Evolutionary conservation across 2,329 filamentous ascomycete species (phyloP).

Genomic region (Epichloe sp.): DNA sequence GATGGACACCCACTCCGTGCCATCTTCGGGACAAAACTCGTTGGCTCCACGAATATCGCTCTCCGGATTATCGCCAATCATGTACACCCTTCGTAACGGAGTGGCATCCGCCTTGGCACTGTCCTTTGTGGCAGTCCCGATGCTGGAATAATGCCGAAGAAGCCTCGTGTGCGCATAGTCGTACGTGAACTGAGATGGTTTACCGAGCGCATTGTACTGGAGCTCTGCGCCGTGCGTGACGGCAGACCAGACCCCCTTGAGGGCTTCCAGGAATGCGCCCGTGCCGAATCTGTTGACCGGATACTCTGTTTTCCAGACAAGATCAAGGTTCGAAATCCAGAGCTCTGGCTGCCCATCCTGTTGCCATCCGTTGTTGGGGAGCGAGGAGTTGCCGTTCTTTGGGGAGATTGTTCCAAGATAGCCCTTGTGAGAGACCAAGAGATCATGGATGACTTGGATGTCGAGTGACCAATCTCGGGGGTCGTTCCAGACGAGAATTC

Average conservation of each 20-base stretch:
- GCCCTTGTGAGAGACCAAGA: slow-evolving; percentile 67
- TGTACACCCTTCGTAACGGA: slow-evolving; percentile 67
- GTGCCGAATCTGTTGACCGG: slow-evolving; percentile 80
- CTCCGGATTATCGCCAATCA: slow-evolving; percentile 85
- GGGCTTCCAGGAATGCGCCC: slow-evolving; percentile 73
- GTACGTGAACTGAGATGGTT: slow-evolving; percentile 68
- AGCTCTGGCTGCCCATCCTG: slow-evolving; percentile 66
- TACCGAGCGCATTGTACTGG: slow-evolving; percentile 60
- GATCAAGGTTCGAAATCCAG: slow-evolving; percentile 82
- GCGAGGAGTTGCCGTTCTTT: slow-evolving; percentile 55
- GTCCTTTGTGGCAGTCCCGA: slow-evolving; percentile 10
- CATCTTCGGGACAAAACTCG: slow-evolving; percentile 50
- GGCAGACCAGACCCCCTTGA: slow-evolving; percentile 62
- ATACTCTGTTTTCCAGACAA: slow-evolving; percentile 79
- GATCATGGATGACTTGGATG: slow-evolving; percentile 68
- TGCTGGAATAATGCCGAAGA: slow-evolving; percentile 32
- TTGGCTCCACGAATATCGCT: slow-evolving; percentile 87
- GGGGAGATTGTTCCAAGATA: slow-evolving; percentile 66
- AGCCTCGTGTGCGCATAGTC: slow-evolving; percentile 64
- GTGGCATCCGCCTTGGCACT: slow-evolving; percentile 33
- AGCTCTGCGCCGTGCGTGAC: slow-evolving; percentile 53
- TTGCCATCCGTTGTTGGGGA: slow-evolving; percentile 69
- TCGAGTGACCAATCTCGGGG: slow-evolving; percentile 95
- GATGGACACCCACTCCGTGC: slow-evolving; percentile 65
- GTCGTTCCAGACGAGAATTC: slow-evolving; percentile 89